Base-by-base conservation (phyloP, 257 asterid genomes). In the Lithospermum erythrorhizon region DNA sequence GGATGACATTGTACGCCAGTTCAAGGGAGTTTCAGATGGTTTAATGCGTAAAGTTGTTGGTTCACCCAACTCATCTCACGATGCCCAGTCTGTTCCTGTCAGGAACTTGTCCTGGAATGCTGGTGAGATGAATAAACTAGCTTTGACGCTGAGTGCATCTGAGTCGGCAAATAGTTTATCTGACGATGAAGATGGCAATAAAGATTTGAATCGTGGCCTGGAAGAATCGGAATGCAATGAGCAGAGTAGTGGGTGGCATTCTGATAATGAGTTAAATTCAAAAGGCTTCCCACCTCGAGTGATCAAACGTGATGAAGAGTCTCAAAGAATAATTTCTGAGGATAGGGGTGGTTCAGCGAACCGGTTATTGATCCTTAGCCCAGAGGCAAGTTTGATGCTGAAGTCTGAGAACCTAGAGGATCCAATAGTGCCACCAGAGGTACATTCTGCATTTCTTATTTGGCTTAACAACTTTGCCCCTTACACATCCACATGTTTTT, bases 1-100 rank as follows among this genome's bases (percentile, higher is more conserved):
- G 89, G 99, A 93, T 82, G 99, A 93, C 73, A 85, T 93, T 64
- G 85, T 89, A 65, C 96, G 99, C 61, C 99, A 93, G 76, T 84
- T 93, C 78, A 93, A 85, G 81, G 99, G 95, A 64, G 98, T 88
- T 69, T 91, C 98, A 53, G 95, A 78, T 76, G 95, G 99, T 59
- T 73, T 89, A 45, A 73, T 76, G 78, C 73, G 78, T 75, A 87
- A 86, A 74, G 91, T 78, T 72, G 81, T 80, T 66, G 84, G 85
- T 65, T 72, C 90, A 54, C 79, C 95, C 66, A 65, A 86, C 20
- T 65, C 81, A 59, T 65, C 78, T 64, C 66, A 53, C 61, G 95
- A 76, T 37, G 78, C 80, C 61, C 58, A 87, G 57, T 71, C 82
- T 55, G 73, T 70, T 67, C 66, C 82, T 29, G 65, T 70, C 66